Percentiles rank a stretch among this genome's conserved stretches.
Evolutionary conservation across 2,329 filamentous ascomycete species (phyloP).

Genomic region (Chaetomium globosum): DNA sequence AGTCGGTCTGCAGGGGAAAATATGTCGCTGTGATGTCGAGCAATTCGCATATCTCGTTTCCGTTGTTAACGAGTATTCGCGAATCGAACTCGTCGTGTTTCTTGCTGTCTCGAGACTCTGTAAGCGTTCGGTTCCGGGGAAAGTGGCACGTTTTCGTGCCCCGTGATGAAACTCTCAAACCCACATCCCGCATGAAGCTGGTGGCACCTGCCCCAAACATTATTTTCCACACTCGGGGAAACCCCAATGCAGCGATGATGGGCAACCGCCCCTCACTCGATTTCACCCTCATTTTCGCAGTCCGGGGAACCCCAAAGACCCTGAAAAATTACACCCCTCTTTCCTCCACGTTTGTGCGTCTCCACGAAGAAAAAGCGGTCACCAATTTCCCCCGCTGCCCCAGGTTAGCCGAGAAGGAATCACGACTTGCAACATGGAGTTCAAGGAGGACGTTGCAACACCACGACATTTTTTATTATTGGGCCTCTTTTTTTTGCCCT

Average conservation of each 20-base stretch:
- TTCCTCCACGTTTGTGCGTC: conserved; percentile 6
- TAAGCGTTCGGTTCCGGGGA: background rate
- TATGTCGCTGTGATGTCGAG: background rate
- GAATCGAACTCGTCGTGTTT: background rate
- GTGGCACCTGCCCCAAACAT: conserved; percentile 11
- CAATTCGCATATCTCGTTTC: background rate
- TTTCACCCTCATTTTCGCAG: conserved; percentile 1
- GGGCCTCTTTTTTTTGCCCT: background rate
- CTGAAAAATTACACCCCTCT: conserved; percentile 14
- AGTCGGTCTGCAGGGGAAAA: background rate
- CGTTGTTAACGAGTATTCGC: background rate
- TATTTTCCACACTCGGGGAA: conserved; percentile 2
- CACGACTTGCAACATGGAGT: background rate
- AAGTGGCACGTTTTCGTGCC: background rate
- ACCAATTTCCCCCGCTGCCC: conserved; percentile 7
- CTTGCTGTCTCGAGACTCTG: background rate
- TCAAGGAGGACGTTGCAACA: background rate
- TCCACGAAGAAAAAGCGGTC: conserved; percentile 13
- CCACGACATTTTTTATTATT: background rate
- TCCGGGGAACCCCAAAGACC: conserved; percentile 9
- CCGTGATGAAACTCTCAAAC: background rate
- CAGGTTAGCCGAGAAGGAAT: background rate
- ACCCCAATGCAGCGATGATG: conserved; percentile 11
- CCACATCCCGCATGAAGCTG: conserved; percentile 8
- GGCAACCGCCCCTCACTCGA: background rate